Evolutionary conservation across 495 filamentous ascomycete species (phyloP), one percentile per base, ranked within the genome.

Genomic region (Tuber magnatum): DNA sequence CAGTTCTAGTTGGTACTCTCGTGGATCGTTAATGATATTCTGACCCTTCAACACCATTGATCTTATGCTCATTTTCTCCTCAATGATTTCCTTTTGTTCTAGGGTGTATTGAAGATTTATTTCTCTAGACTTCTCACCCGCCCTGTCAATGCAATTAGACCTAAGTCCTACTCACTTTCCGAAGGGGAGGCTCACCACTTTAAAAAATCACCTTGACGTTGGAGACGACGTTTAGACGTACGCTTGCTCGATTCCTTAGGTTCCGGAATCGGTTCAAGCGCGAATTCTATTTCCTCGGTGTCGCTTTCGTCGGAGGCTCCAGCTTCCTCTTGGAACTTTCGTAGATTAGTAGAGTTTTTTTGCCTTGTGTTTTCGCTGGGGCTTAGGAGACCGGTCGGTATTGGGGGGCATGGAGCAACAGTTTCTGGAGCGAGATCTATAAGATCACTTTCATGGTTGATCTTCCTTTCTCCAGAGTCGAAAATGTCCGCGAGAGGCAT

Each of bases 1-100:
- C 0, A 99, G 87, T 83, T 98, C 94, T 43, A 92, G 85, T 83
- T 99, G 95, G 81, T 98, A 99, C 78, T 97, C 93, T 44, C 95
- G 87, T 22, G 96, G 92, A 75, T 89, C 90, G 22, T 89, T 86
- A 74, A 92, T 92, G 73, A 92, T 90, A 40, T 84, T 78, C 32
- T 86, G 80, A 80, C 76, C 77, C n/a, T 83, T 84, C 32, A 80
- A 78, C 14, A 86, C 80, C 61, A 87, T 83, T 42, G 81, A 80
- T 42, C 80, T 83, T 42, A 84, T 82, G 5, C 85, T 86, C 38
- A 87, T 80, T 32, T 77, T 75, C 71, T 87, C 85, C 44, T 83
- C 81, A 42, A 79, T 56, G 74, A 80, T 51, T 81, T 81, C 51
- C 78, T 77, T 72, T 77, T 81, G 46, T 71, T 75, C 68, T 18